A percentile compares a stretch with the other conserved stretches of the same genome.
Evolutionary conservation across 345 rosid species (phyloP).

Genomic region (Carallia brachiata): DNA sequence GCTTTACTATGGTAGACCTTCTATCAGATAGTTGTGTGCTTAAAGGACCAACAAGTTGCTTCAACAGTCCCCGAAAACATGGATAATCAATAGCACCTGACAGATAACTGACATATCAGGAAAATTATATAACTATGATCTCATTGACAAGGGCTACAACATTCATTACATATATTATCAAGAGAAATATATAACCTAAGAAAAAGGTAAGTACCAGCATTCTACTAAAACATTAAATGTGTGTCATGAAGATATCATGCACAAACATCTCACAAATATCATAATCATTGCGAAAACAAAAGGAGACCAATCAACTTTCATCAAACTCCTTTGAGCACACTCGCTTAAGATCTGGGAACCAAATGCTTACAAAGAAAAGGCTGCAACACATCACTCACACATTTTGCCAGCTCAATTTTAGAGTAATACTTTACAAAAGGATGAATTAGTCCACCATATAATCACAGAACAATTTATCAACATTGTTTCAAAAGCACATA

Average conservation of each 20-base stretch:
- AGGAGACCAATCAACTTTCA: too few relatives aligned
- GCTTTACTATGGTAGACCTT: conserved; percentile 95
- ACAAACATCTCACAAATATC: too few relatives aligned
- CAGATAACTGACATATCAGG: conserved; percentile 8
- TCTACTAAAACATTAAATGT: too few relatives aligned
- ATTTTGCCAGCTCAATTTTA: neutral
- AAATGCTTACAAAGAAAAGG: too few relatives aligned
- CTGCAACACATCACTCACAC: too few relatives aligned
- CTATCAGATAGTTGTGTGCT: conserved; percentile 86
- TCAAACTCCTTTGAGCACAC: too few relatives aligned
- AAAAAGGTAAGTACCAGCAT: too few relatives aligned
- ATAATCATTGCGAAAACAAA: too few relatives aligned
- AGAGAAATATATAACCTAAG: too few relatives aligned
- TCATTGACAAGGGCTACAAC: neutral
- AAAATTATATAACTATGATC: too few relatives aligned
- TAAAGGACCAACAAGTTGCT: conserved; percentile 89
- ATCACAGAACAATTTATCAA: neutral
- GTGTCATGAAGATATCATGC: too few relatives aligned
- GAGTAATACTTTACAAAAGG: neutral
- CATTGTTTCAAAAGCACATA: neutral
- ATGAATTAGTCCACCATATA: neutral
- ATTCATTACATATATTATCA: neutral
- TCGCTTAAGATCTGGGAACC: too few relatives aligned
- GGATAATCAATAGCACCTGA: conserved; percentile 89
- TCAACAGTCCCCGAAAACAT: conserved; percentile 83